Evolutionary conservation across 805 yeast genomes (phyloP), one percentile per base, ranked within the genome.

Genomic region (Grigorovia humatica): DNA sequence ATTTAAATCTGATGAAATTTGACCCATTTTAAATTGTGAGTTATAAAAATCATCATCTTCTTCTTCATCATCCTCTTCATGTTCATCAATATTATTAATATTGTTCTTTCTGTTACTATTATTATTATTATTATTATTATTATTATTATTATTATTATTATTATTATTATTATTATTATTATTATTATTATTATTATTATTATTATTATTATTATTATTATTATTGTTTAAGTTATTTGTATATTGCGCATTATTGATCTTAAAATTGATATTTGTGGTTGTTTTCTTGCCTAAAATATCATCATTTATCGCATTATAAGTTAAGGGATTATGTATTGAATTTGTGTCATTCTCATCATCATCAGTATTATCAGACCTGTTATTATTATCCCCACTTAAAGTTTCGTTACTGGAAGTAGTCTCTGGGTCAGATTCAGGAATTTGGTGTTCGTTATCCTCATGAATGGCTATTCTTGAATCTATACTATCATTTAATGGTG

Each of bases 1-100:
- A 32, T 32, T 32, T 32, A 32, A 32, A 18, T 71, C 74, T 1
- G 74, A 68, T 53, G 72, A 73, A 60, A 68, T 79, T 62, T 65
- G 68, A 1, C 68, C 69, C 9, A 58, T 48, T 49, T 65, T 65
- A 4, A 55, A 59, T 9, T 60, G 46, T 3, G 69, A 65, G 27
- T 56, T 61, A 17, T 29, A 44, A 13, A 27, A 15, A n/a, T 44
- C 32, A 49, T 29, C 40, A 11, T 46, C 20, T 9, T 44, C 17
- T 17, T 47, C 13, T 44, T 51, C 29, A 17, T 47, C 47, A 9
- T 6, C 12, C 2, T 2, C 4, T 9, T 23, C 17, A 29, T 2
- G 11, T 2, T 30, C 32, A 1, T 19, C 30, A 48, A 12, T 19
- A 4, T 20, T 23, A 15, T 44, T 18, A 44, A 9, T 27, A 15